Evolutionary conservation across 2,329 filamentous ascomycete species (phyloP), one percentile per base, ranked within the genome.

Genomic region (Pestalotiopsis sp.): DNA sequence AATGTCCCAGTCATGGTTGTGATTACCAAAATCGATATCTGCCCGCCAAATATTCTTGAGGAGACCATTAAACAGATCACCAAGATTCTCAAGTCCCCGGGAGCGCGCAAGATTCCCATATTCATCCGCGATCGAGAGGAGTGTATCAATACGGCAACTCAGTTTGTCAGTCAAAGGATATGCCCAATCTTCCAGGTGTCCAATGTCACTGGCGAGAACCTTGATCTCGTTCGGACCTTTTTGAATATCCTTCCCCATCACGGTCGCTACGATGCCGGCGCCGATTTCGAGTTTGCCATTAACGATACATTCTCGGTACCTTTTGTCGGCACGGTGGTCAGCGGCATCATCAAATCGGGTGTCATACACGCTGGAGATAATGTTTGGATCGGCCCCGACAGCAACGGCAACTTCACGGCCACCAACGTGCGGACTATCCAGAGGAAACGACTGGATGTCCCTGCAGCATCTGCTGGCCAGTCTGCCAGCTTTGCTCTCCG

Each of bases 301-400:
- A 99, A 98, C 77, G 96, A 99, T 78, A 98, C 94, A 0, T 99
- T 98, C 85, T 98, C 95, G 0, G 96, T 99, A 4, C 96, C 96
- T 2, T 97, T 97, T 79, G 94, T 97, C 0, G 96, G 96, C 13
- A 99, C 96, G 0, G 96, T 99, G 0, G 95, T 99, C 1, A 96
- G 93, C 45, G 96, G 96, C 0, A 95, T 99, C 41, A 91, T 98
- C 71, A 97, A 97, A 75, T 90, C 91, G 1, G 92, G 95, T 0
- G 91, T 97, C 1, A 88, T 97, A 17, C 96, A 98, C 77, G 89
- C 93, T 1, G 95, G 95, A n/a, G 96, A 99, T 76, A 90, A 87
- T 7, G 91, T 99, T 4, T 86, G 97, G 49, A 90, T 99, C 31
- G 96, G 96, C 0, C 96, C 96, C 0, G 95, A 98, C 80, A 92